Conservation (phyloP, 2,329 filamentous ascomycete genomes). For the Colletotrichum horii region DNA sequence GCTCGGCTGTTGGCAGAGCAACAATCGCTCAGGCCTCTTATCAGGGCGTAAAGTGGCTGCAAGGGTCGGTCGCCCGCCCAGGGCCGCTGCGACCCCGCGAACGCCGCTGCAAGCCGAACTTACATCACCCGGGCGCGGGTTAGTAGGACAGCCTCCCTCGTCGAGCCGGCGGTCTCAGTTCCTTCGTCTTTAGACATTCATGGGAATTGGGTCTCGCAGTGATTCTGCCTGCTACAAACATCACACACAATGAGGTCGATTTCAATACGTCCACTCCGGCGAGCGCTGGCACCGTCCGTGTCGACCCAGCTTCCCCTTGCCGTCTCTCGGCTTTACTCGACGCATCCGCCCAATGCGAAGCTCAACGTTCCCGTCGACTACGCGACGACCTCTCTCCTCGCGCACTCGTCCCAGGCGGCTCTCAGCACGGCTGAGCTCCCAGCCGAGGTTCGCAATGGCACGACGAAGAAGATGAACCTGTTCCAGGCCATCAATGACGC, state of each 20-base stretch:
- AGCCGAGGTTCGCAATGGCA: conserved; percentile 65
- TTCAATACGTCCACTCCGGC: conserved; percentile 13
- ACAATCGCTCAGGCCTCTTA: conserved; percentile 37
- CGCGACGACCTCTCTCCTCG: conserved; percentile 77
- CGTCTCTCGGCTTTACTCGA: conserved; percentile 50
- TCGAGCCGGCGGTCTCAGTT: background rate
- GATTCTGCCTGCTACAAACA: background rate
- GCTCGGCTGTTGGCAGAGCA: conserved; percentile 42
- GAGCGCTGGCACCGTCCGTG: conserved; percentile 15
- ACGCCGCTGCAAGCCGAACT: conserved; percentile 26
- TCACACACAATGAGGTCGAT: conserved; percentile 13
- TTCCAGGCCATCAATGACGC: conserved; percentile 95
- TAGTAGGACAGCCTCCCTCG: conserved; percentile 12
- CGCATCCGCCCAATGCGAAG: conserved; percentile 62
- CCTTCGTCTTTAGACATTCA: background rate
- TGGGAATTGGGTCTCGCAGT: background rate
- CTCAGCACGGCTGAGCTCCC: conserved; percentile 77
- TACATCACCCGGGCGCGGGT: conserved; percentile 19
- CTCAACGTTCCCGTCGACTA: conserved; percentile 92
- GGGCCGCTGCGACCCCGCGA: conserved; percentile 23
- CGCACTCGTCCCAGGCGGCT: conserved; percentile 77
- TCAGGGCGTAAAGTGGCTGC: conserved; percentile 24
- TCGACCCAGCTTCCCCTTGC: conserved; percentile 6
- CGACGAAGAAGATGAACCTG: conserved; percentile 88
- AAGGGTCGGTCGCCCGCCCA: background rate